These are phyloP conservation scores for Guyanaporus albipodus DNA, from an alignment of 768 basidiomycete species.

Conservation along the genomic window DNA sequence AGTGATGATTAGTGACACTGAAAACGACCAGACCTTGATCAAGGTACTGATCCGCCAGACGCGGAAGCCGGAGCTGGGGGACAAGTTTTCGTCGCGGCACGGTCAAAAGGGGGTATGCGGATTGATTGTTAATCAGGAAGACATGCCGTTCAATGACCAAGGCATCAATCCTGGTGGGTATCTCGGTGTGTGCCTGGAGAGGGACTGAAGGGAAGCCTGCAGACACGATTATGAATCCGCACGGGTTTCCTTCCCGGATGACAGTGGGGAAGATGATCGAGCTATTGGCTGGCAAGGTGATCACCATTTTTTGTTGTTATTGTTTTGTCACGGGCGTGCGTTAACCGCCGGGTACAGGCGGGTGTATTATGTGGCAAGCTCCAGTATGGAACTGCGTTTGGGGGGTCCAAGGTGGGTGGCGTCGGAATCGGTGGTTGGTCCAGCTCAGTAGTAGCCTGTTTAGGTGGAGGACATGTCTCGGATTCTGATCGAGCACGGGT, in stretches of 20 bases:
- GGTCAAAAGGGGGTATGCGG: conserved; percentile 99
- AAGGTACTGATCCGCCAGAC: conserved; percentile 98
- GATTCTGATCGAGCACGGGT: conserved; percentile 91
- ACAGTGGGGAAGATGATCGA: conserved; percentile 99
- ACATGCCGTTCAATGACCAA: conserved; percentile 99
- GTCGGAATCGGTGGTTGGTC: neutral
- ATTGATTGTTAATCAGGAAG: conserved; percentile 96
- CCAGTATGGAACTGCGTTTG: conserved; percentile 95
- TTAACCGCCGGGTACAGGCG: conserved; percentile 47
- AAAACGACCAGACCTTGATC: conserved; percentile 93
- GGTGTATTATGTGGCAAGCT: conserved; percentile 87
- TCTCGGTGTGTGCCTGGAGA: too few relatives aligned
- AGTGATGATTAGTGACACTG: conserved; percentile 94
- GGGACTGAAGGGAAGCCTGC: too few relatives aligned
- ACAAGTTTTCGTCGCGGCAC: conserved; percentile 97
- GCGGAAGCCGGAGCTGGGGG: conserved; percentile 91
- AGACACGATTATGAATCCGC: conserved; percentile 99
- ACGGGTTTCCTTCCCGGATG: conserved; percentile 99
- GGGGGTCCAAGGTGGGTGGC: conserved; percentile 81
- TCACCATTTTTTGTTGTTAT: neutral
- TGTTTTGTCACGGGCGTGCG: neutral
- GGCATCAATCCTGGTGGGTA: conserved; percentile 83
- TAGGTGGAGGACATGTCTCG: conserved; percentile 98
- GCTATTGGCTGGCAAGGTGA: conserved; percentile 88
- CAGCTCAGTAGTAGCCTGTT: conserved; percentile 7